Evolutionary conservation across 179 eudicot species (phyloP), one percentile per base, ranked within the genome.

Genomic region (Camellia oleifera): DNA sequence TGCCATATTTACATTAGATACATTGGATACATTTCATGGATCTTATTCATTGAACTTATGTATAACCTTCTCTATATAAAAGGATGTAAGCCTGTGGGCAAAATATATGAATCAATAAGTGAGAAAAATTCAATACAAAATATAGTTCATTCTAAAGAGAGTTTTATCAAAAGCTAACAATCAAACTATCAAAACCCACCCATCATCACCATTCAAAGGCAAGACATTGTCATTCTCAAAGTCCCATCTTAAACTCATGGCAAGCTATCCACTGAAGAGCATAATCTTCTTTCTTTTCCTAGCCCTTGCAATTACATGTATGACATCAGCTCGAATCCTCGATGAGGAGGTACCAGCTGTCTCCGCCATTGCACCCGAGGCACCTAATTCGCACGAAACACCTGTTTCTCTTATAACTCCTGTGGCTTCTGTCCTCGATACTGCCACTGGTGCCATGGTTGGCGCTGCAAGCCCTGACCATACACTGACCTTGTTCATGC

Each of bases 401-500:
- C 63, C 85, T 13, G 70, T 61, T 54, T 20, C 85, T 7, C 23
- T 61, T 5, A 77, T 65, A 2, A 32, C 78, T 10, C 68, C 84
- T 9, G 11, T 56, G 48, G 58, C 81, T 9, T 65, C 32, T 58
- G 20, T 82, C 42, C 81, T 80, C 3, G 10, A 78, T 40, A 82
- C 81, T 50, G 78, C 70, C 7, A 20, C 83, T 7, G 83, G 72
- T 10, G 45, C 82, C 72, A 67, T 45, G 10, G 62, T 56, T 1
- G 83, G 74, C 20, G 60, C 71, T 32, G 82, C 77, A 10, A 78
- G 77, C 6, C 78, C 57, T 11, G 90, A 91, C 69, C 94, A 92
- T 68, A 75, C 86, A 3, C 67, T 94, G 63, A 83, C 88, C 42
- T 96, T 92, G 81, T 96, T 89, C 92, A 88, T 96, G 98, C 99